phyloP scores from a whole-genome alignment of 495 filamentous ascomycete species.

The Neurospora intermedia region DNA sequence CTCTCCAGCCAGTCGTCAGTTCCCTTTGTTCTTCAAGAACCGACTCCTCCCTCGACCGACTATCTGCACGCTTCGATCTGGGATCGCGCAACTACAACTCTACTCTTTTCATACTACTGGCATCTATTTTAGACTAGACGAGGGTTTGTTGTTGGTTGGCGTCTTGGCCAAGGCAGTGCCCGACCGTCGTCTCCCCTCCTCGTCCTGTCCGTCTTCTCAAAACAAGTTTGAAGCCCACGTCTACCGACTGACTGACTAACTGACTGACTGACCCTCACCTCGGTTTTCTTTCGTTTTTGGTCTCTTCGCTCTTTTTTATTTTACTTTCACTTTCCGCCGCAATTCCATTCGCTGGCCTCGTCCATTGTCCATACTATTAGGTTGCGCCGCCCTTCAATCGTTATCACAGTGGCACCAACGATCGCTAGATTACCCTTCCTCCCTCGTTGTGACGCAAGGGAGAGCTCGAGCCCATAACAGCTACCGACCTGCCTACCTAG shows the following conservation, averaged over 20 bases:
- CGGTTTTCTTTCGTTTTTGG: neutral
- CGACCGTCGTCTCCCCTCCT: neutral
- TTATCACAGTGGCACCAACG: neutral
- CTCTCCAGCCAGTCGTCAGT: neutral
- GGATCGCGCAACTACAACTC: neutral
- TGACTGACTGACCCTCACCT: neutral
- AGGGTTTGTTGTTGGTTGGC: neutral
- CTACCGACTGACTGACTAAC: neutral
- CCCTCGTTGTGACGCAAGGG: neutral
- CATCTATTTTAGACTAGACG: neutral
- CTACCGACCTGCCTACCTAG: neutral
- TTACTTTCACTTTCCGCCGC: neutral
- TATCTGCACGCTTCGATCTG: slow-evolving; percentile 1
- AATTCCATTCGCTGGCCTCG: neutral
- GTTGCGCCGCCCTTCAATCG: neutral
- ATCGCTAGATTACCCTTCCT: neutral
- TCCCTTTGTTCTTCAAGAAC: neutral
- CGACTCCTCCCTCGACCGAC: neutral
- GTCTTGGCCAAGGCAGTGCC: neutral
- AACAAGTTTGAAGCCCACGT: neutral
- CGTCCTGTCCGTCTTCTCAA: neutral
- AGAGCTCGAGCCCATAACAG: neutral
- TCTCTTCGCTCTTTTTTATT: neutral
- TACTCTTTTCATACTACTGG: neutral
- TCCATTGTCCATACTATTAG: neutral